phyloP scores from a whole-genome alignment of 208 protist species.

The Trichomonas vaginalis region DNA sequence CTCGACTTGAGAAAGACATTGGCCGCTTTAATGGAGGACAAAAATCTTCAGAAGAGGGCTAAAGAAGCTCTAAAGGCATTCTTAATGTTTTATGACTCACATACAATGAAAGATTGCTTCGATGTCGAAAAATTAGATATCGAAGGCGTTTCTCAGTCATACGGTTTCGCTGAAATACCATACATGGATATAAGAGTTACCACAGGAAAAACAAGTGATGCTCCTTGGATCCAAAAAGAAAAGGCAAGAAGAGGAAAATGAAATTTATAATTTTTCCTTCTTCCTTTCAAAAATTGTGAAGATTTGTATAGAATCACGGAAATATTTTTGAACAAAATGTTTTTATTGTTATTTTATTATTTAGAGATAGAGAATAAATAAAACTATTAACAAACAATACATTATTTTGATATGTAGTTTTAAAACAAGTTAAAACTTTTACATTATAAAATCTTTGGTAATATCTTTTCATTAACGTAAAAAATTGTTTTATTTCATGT shows the following conservation, averaged over 20 bases:
- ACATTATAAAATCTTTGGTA: no score
- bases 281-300: no score
- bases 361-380: no score
- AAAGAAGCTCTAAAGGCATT: conserved; percentile 24
- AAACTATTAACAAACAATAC: no score
- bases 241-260: not conserved
- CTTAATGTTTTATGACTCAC: conserved; percentile 80
- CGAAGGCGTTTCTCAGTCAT: conserved; percentile 66
- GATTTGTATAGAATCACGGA: no score
- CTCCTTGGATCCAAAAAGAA: not conserved
- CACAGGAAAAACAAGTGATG: not conserved
- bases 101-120: conserved; percentile 93
- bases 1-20: no score
- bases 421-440: no score
- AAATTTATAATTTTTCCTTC: not conserved
- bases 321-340: no score
- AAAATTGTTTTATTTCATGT: no score
- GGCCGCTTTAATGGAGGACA: not conserved
- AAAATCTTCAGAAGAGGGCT: not conserved
- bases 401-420: no score
- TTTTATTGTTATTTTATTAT: no score
- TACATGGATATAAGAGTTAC: not conserved
- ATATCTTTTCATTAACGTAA: no score
- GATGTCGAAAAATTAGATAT: conserved; percentile 85
- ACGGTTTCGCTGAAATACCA: conserved; percentile 30